These are phyloP conservation scores for Lichtheimia ornata DNA, from an alignment of 371 early-diverging fungal species.

Conservation along the genomic window DNA sequence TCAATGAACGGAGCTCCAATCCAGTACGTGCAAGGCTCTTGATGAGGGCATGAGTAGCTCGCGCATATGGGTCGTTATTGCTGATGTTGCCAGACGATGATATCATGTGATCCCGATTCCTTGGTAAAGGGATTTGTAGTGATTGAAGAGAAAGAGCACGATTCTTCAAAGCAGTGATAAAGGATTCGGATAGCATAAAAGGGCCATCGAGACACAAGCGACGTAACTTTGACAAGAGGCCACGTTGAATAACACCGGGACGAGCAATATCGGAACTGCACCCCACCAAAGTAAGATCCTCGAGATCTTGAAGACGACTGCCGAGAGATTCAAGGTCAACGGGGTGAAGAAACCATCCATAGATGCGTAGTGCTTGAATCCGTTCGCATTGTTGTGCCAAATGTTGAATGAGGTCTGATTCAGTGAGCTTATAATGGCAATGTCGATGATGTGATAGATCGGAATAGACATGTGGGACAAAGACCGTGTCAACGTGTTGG, in stretches of 20 bases:
- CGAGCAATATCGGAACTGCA: neutral
- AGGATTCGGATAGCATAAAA: constrained; percentile 15
- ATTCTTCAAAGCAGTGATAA: constrained; percentile 14
- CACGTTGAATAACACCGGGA: constrained; percentile 15
- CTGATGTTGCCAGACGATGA: constrained; percentile 14
- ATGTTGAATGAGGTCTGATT: constrained; percentile 17
- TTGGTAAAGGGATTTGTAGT: constrained; percentile 26
- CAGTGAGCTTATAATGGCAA: constrained; percentile 14
- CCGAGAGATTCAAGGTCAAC: constrained; percentile 24
- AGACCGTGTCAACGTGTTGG: constrained; percentile 13
- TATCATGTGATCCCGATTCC: neutral
- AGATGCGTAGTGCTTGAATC: constrained; percentile 27
- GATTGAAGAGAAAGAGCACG: constrained; percentile 14
- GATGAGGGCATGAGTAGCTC: too few species aligned
- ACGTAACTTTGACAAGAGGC: constrained; percentile 18
- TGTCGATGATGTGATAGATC: constrained; percentile 9
- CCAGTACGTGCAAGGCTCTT: too few species aligned
- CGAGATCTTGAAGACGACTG: constrained; percentile 10
- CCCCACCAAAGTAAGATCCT: constrained; percentile 29
- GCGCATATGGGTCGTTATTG: too few species aligned
- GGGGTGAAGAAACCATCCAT: constrained; percentile 38
- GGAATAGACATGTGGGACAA: constrained; percentile 23
- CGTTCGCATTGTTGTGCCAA: constrained; percentile 35
- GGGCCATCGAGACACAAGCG: constrained; percentile 27
- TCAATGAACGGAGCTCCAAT: constrained; percentile 18